Evolutionary conservation across 2,329 filamentous ascomycete genomes (phyloP).

Genomic region (Fusarium papillatum): DNA sequence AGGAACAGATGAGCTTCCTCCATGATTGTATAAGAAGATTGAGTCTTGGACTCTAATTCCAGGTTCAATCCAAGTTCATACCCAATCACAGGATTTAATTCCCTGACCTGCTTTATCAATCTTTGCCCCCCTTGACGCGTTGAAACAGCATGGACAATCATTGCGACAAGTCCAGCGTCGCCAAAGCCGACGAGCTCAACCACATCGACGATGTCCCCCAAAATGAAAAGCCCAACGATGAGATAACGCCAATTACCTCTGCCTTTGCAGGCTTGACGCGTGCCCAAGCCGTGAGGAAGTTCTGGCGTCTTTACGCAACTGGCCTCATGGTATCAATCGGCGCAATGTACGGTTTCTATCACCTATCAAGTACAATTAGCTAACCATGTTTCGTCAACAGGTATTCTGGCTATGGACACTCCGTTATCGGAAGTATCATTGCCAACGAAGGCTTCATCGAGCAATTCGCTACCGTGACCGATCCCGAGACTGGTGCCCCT

Average conservation of each 20-base stretch:
- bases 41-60: neutral
- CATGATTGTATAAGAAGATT: neutral
- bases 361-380: neutral
- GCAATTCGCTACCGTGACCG: slow-evolving; percentile 4
- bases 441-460: slow-evolving; percentile 9
- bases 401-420: neutral
- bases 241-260: neutral
- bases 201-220: neutral
- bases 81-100: neutral
- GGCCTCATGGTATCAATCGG: slow-evolving; percentile 1
- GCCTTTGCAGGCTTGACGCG: slow-evolving; percentile 5
- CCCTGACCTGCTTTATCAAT: neutral
- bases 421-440: slow-evolving; percentile 6
- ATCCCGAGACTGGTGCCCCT: neutral
- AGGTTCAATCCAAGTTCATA: neutral
- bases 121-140: neutral
- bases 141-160: neutral
- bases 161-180: neutral
- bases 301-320: neutral
- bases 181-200: neutral
- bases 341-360: neutral
- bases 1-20: neutral
- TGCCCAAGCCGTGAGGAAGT: neutral
- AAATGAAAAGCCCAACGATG: neutral
- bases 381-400: neutral